Base-by-base conservation (phyloP, 2,329 filamentous ascomycete genomes). In the Ophiostoma novo-ulmi region DNA sequence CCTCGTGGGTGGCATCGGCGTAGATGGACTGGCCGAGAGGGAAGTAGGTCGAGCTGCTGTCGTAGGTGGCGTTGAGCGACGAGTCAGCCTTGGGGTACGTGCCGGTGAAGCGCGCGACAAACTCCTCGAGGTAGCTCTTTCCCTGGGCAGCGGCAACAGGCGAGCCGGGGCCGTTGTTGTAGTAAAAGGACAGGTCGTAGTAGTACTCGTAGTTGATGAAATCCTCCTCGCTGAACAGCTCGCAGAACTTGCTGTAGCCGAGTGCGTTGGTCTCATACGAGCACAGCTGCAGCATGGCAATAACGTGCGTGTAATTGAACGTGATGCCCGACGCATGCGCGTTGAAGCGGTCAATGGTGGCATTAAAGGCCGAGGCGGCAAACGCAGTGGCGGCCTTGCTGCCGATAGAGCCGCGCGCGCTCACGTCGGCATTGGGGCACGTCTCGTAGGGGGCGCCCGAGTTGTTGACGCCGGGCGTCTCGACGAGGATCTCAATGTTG, bases 191-290 rank as follows among this genome's bases (percentile, higher is more conserved):
- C 26, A 63, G 26, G 26, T 63, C 58, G 58, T 63, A 63, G 58
- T 63, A 63, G 58, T 63, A 63, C 58, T 63, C 58, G 58, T 63
- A 63, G 58, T 63, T 63, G 58, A 63, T 63, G 35, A 63, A 63
- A 26, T 63, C 58, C 58, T 63, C 58, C 58, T 63, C 58, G 26
- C 58, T 63, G 58, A 63, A 63, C 58, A 63, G 58, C 58, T 63
- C 58, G 58, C 58, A 63, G 58, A 63, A 63, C 58, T 63, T 63
- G 58, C 26, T 35, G 58, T 63, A 63, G 26, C 58, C 58, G 26
- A 63, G 58, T 3, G 58, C 58, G 58, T 63, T 63, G 26, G 58
- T 63, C 26, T 63, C 58, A 10, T 63, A 63, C 58, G 58, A 63
- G 58, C 58, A 63, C 58, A 63, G 58, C 26, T 63, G 58, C 13